Evolutionary conservation across 1,284 basidiomycete species (phyloP), one percentile per base, ranked within the genome.

Genomic region (Trametes polyzona): DNA sequence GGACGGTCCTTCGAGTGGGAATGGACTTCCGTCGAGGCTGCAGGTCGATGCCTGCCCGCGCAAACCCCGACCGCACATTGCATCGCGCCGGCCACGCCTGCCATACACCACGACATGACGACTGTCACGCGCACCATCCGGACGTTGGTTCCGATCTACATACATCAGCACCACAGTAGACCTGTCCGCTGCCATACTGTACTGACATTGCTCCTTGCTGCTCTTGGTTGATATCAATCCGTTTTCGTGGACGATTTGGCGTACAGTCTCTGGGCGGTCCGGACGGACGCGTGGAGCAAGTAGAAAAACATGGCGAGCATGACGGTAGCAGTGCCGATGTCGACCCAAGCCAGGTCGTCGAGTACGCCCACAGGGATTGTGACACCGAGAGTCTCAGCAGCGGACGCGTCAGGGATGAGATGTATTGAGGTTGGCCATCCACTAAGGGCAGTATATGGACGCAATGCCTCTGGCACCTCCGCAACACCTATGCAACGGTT

Each of bases 271-370:
- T 57, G 60, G 4, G 65, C 59, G 29, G 66, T 67, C 9, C 52
- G 58, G 29, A 62, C 27, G 12, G 67, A 65, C 12, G 71, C 66
- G 42, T 58, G 66, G 8, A 66, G 53, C 24, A 79, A 63, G 58
- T 76, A 76, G 51, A 74, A 57, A 58, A 79, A 80, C 52, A 73
- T 73, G 19, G 68, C 47, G 26, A 79, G 61, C 50, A 82, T 73
- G 24, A 71, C 72, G 19, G 73, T 43, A 1, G 73, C 71, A 0
- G 80, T 82, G 17, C 77, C 71, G 26, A 74, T 58, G 55, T 82
- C 78, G 5, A 82, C 80, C 39, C 72, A 63, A 0, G 63, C 57
- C 0, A 81, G 63, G 59, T 82, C 74, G 6, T 65, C 62, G 1
- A 62, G 58, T 19, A 68, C 66, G 17, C 79, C 81, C 0, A 78